Base-by-base conservation (phyloP, 768 basidiomycete genomes). In the Cubamyces lactineus region DNA sequence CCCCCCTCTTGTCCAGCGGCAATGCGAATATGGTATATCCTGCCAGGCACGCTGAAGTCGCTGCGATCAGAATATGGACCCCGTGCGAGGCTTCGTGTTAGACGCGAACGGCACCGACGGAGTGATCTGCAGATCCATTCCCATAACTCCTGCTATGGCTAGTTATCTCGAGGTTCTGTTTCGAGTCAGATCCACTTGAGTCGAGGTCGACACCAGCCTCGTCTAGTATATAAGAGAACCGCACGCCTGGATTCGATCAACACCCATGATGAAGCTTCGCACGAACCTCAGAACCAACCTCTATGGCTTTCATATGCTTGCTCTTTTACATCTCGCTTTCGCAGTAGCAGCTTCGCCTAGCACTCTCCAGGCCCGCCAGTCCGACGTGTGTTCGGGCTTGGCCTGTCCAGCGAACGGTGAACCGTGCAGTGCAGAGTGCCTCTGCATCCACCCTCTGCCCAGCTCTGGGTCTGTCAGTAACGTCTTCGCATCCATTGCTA, bases 391-490 rank as follows among this genome's bases (percentile, higher is more conserved):
- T 40, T 39, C n/a, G n/a, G 50, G 50, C 2, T 24, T 28, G 2
- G 24, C 40, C 2, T 58, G 57, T 17, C 15, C 41, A 9, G 57
- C 48, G 7, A 41, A 50, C 11, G 40, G 17, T 1, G 9, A 42
- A 11, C 46, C 55, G 3, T 58, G 57, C 41, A 43, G 57, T 41
- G 24, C 48, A 0, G 40, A 24, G 41, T 58, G 57, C 49, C 43
- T 34, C 26, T 58, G 57, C 49, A 51, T 58, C 41, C 48, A 58
- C 19, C 57, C 57, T 16, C 47, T 48, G 47, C 23, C 23, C 11
- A 24, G 26, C 47, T 48, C 47, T 23, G 23, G 47, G 12, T 48
- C 26, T 6, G 47, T 48, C 23, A 8, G 47, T 48, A 5, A 17
- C 21, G 8, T 8, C 28, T 30, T 30, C 28, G 8, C 28, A 3